phyloP scores from a whole-genome alignment of 2,329 filamentous ascomycete genomes.

The Cadophora gregata region DNA sequence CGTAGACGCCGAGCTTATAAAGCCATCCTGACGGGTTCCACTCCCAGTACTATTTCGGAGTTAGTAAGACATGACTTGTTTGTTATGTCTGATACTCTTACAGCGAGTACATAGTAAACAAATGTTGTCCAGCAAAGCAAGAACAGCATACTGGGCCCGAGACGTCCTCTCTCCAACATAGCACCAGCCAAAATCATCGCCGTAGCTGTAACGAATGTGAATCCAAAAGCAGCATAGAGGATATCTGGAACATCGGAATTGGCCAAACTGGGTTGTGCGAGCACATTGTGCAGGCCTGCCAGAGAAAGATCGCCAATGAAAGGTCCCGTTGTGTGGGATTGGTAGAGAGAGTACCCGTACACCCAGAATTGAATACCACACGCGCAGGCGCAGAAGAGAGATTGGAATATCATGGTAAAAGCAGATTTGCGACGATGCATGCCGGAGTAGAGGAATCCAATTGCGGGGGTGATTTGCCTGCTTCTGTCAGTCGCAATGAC shows the following conservation, averaged over 20 bases:
- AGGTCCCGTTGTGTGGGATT: constrained; percentile 16
- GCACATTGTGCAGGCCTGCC: constrained; percentile 15
- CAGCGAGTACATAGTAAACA: constrained; percentile 16
- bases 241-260: constrained; percentile 22
- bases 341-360: constrained; percentile 18
- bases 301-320: constrained; percentile 22
- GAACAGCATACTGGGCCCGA: constrained; percentile 3
- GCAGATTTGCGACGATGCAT: constrained; percentile 22
- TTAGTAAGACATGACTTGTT: background rate
- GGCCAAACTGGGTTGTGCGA: constrained; percentile 19
- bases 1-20: constrained; percentile 19
- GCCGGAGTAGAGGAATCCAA: constrained; percentile 22
- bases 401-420: constrained; percentile 23
- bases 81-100: background rate
- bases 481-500: background rate
- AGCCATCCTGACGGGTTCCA: constrained; percentile 23
- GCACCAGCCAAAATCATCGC: constrained; percentile 16
- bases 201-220: constrained; percentile 21
- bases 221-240: constrained; percentile 17
- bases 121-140: constrained; percentile 8
- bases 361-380: constrained; percentile 20
- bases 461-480: constrained; percentile 16
- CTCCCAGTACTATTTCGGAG: constrained; percentile 17
- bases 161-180: constrained; percentile 12
- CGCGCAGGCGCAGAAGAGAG: constrained; percentile 12